Conservation (phyloP, 2,329 filamentous ascomycete species). For the Scytalidium sp. region DNA sequence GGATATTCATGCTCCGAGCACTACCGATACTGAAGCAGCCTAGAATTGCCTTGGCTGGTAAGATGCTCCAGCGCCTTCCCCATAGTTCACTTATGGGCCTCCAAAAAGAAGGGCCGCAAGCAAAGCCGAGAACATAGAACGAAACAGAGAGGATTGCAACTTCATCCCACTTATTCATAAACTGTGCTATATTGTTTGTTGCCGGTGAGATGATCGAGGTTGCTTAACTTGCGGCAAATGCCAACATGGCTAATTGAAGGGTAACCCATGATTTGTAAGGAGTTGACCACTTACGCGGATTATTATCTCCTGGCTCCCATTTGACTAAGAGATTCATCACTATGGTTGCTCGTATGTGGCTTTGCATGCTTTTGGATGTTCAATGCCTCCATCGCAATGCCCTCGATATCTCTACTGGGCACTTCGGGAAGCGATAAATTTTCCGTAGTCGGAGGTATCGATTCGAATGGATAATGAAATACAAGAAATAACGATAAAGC, state of each 20-base stretch:
- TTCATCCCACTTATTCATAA: conserved; percentile 39
- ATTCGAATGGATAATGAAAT: no score
- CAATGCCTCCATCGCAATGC: no score
- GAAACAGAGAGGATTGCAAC: conserved; percentile 42
- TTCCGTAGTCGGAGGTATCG: no score
- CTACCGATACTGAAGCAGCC: conserved; percentile 60
- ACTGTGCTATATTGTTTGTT: conserved; percentile 35
- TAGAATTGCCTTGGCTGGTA: conserved; percentile 53
- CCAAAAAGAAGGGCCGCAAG: conserved; percentile 54
- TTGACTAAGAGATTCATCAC: no score
- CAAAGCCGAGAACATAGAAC: conserved; percentile 45
- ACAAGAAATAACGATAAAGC: no score
- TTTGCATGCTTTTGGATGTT: no score
- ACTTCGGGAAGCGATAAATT: no score
- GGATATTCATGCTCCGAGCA: conserved; percentile 54
- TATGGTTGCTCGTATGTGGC: no score
- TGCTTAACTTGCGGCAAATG: conserved; percentile 44
- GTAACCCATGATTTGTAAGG: conserved; percentile 45
- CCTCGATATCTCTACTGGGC: no score
- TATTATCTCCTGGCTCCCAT: conserved; percentile 40
- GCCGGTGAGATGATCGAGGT: conserved; percentile 50
- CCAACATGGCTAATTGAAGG: conserved; percentile 46
- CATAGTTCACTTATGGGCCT: conserved; percentile 62
- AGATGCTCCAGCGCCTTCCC: conserved; percentile 57
- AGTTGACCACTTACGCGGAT: conserved; percentile 44